phyloP scores from a whole-genome alignment of 2,329 filamentous ascomycete species.

The Aureobasidium sp. region DNA sequence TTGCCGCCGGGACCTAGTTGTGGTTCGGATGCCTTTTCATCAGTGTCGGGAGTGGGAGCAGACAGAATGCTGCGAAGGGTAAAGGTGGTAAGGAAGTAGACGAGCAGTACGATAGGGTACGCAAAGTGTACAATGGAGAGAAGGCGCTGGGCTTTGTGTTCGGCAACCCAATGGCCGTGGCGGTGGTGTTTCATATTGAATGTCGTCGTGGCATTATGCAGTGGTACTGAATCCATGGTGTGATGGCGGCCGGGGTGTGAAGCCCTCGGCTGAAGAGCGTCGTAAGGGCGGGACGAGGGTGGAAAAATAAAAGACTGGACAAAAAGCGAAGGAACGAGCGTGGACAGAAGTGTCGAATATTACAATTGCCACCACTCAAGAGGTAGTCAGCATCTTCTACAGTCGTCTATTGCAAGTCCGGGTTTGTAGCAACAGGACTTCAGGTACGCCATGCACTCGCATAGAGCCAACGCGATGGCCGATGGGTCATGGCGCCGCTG shows the following conservation, averaged over 20 bases:
- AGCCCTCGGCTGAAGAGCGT: neutral
- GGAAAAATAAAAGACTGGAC: neutral
- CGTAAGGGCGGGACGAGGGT: neutral
- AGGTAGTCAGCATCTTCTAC: constrained; percentile 19
- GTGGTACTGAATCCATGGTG: constrained; percentile 10
- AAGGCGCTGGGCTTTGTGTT: constrained; percentile 46
- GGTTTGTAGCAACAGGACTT: neutral
- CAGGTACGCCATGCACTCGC: constrained; percentile 11
- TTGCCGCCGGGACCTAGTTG: constrained; percentile 88
- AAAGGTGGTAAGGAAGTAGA: constrained; percentile 71
- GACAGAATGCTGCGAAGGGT: constrained; percentile 65
- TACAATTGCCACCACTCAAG: constrained; percentile 6
- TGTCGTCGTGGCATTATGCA: constrained; percentile 1
- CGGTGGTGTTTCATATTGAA: constrained; percentile 15
- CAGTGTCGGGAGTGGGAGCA: constrained; percentile 51
- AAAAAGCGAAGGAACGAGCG: constrained; percentile 2
- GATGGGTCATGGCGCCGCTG: constrained; percentile 1
- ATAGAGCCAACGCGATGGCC: neutral
- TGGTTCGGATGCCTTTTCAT: constrained; percentile 43
- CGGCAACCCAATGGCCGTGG: constrained; percentile 37
- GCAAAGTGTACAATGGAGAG: constrained; percentile 59
- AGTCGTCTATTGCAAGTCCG: constrained; percentile 7
- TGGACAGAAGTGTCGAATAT: neutral
- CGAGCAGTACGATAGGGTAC: constrained; percentile 70
- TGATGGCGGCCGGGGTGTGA: constrained; percentile 15